Conservation (phyloP, 495 filamentous ascomycete species). For the Xylaria curta region DNA sequence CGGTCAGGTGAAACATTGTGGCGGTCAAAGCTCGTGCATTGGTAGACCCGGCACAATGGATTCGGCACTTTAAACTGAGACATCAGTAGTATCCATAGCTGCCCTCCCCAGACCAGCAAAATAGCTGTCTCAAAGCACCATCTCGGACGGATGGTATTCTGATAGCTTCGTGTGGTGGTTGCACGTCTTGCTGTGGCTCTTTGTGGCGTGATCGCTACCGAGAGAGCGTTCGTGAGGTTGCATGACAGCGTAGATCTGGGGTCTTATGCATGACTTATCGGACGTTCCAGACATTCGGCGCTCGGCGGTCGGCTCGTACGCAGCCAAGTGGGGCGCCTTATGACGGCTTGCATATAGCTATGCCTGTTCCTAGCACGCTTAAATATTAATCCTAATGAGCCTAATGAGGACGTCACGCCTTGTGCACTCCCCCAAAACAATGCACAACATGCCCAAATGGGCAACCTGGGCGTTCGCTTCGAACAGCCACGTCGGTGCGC, state of each 20-base stretch:
- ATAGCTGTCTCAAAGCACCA: background rate
- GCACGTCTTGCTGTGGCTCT: constrained; percentile 5
- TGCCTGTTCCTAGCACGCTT: background rate
- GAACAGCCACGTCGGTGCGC: background rate
- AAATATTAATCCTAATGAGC: background rate
- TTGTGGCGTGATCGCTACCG: constrained; percentile 25
- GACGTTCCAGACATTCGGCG: constrained; percentile 24
- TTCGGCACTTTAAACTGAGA: background rate
- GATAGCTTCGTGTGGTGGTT: background rate
- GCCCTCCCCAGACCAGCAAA: background rate
- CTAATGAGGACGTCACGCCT: constrained; percentile 4
- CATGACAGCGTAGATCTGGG: constrained; percentile 27
- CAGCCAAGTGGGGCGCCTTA: constrained; percentile 4
- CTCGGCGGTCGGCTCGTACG: constrained; percentile 15
- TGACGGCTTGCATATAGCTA: constrained; percentile 21
- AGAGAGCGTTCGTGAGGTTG: constrained; percentile 18
- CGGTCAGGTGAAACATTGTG: constrained; percentile 6
- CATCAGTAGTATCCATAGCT: background rate
- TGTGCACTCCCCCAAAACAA: background rate
- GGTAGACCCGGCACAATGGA: background rate
- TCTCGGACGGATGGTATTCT: background rate
- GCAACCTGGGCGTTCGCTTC: background rate
- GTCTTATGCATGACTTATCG: constrained; percentile 26
- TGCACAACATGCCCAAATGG: background rate
- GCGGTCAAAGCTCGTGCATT: constrained; percentile 7